Evolutionary conservation across 441 rosid species (phyloP).

Genomic region (Erysimum cheiri): DNA sequence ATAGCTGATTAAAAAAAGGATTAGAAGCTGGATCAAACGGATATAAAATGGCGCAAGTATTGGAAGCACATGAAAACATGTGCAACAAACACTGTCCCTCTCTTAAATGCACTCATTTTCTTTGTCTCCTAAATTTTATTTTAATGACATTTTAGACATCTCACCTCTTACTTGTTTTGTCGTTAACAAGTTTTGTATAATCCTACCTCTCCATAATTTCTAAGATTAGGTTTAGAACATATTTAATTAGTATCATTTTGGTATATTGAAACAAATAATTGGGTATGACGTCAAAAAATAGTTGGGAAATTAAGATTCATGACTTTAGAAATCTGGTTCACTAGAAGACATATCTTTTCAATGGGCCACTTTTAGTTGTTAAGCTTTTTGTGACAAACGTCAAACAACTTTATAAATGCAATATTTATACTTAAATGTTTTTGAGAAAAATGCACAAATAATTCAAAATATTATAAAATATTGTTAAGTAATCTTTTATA

Average conservation of each 20-base stretch:
- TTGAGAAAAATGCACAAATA: background rate
- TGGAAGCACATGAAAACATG: slow-evolving; percentile 39
- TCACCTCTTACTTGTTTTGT: background rate
- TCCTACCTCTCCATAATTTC: background rate
- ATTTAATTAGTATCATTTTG: background rate
- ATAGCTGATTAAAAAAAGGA: background rate
- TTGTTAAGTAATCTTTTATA: background rate
- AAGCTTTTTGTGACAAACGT: slow-evolving; percentile 23
- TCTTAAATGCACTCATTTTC: slow-evolving; percentile 30
- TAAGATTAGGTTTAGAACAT: slow-evolving; percentile 20
- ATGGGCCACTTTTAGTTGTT: slow-evolving; percentile 31
- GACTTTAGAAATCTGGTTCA: slow-evolving; percentile 13
- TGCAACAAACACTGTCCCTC: slow-evolving; percentile 39
- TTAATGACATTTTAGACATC: background rate
- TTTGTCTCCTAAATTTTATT: slow-evolving; percentile 4
- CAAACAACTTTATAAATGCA: slow-evolving; percentile 20
- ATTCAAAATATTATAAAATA: background rate
- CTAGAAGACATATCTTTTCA: slow-evolving; percentile 27
- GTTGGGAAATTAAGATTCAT: background rate
- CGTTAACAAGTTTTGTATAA: background rate
- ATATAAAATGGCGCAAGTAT: slow-evolving; percentile 25
- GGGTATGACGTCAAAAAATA: background rate
- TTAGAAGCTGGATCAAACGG: slow-evolving; percentile 33
- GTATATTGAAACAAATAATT: background rate
- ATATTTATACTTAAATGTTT: background rate